Evolutionary conservation across 257 asterid species (phyloP).

Genomic region (Solanum clarkiae): DNA sequence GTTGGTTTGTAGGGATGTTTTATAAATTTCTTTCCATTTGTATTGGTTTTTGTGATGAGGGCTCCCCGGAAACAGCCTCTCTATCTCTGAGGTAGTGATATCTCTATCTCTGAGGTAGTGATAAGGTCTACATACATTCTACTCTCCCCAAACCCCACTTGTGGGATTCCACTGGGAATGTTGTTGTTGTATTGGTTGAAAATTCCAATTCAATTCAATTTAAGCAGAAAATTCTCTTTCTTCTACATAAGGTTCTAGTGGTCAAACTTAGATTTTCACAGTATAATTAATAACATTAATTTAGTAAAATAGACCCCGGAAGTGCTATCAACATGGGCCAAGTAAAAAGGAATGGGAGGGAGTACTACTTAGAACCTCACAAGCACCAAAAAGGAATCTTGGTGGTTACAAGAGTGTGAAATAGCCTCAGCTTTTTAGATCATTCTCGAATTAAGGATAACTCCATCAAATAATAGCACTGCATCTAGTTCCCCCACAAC

Average conservation of each 20-base stretch:
- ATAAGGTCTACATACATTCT: no score
- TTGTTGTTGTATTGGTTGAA: no score
- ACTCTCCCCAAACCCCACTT: no score
- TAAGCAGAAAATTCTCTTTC: no score
- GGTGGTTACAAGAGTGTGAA: not conserved
- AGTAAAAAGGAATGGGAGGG: not conserved
- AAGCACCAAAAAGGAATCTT: not conserved
- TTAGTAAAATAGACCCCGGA: not conserved
- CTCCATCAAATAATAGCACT: not conserved
- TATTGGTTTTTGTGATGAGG: no score
- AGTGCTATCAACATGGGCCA: not conserved
- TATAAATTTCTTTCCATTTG: no score
- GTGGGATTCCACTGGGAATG: no score
- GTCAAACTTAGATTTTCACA: not conserved
- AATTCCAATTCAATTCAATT: no score
- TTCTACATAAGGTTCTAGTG: not conserved
- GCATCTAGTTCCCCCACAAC: not conserved
- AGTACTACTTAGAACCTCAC: not conserved
- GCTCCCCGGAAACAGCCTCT: no score
- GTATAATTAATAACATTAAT: not conserved
- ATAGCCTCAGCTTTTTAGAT: not conserved
- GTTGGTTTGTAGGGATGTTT: no score
- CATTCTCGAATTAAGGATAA: not conserved
- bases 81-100: no score
- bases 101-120: no score